phyloP scores from a whole-genome alignment of 2,329 filamentous ascomycete species.

The Aspergillus novoparasiticus region DNA sequence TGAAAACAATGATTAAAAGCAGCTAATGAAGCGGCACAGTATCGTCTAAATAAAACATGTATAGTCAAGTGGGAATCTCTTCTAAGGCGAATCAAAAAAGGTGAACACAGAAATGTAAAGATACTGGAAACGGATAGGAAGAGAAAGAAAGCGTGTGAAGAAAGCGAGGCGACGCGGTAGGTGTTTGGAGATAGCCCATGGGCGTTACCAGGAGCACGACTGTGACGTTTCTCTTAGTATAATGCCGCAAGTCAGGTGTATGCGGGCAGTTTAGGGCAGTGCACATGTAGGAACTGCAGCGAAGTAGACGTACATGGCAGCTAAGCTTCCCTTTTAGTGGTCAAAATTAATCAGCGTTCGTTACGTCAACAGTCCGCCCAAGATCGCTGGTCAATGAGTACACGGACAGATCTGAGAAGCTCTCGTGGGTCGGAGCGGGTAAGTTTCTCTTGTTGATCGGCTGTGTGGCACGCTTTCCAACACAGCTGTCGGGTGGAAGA shows the following conservation, averaged over 20 bases:
- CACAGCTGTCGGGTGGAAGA: background rate
- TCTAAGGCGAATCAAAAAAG: background rate
- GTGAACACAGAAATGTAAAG: background rate
- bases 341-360: background rate
- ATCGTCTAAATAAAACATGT: background rate
- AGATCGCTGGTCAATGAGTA: constrained; percentile 8
- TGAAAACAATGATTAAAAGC: background rate
- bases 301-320: too few species aligned
- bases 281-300: too few species aligned
- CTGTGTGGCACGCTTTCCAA: background rate
- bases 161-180: background rate
- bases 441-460: background rate
- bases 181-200: too few species aligned
- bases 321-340: background rate
- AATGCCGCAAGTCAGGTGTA: too few species aligned
- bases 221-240: too few species aligned
- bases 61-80: background rate
- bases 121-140: background rate
- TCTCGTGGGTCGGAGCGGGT: constrained; percentile 10
- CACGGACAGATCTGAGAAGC: constrained; percentile 13
- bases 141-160: background rate
- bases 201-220: too few species aligned
- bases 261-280: too few species aligned
- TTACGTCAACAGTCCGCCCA: background rate
- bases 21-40: background rate